Evolutionary conservation across 208 protist species (phyloP).

Genomic region (Leishmania tropica): DNA sequence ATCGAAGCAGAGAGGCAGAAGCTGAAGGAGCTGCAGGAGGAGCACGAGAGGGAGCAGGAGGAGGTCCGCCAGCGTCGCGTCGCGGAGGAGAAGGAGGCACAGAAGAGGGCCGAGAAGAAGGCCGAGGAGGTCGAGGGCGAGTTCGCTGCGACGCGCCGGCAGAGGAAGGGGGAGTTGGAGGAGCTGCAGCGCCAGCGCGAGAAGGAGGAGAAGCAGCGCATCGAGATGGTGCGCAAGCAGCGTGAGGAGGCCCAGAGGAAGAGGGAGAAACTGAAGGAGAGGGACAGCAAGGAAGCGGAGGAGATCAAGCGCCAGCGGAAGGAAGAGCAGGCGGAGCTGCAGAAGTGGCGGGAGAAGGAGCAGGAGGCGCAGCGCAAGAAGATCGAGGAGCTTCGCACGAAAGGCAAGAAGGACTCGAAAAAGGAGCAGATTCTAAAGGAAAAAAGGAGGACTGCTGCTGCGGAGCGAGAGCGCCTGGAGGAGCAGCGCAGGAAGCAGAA

Average conservation of each 20-base stretch:
- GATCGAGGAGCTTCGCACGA: slow-evolving; percentile 16
- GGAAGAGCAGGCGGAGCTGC: slow-evolving; percentile 29
- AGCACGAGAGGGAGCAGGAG: slow-evolving; percentile 39
- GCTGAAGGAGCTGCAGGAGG: slow-evolving; percentile 43
- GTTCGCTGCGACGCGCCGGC: slow-evolving; percentile 20
- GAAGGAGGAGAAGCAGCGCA: slow-evolving; percentile 38
- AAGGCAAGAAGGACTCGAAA: slow-evolving; percentile 24
- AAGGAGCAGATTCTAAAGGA: slow-evolving; percentile 38
- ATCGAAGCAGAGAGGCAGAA: slow-evolving; percentile 33
- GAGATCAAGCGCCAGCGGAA: slow-evolving; percentile 41
- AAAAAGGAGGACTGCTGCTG: slow-evolving; percentile 35
- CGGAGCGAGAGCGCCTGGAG: slow-evolving; percentile 43
- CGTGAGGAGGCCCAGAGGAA: slow-evolving; percentile 33
- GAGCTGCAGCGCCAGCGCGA: slow-evolving; percentile 20
- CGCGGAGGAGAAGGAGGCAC: slow-evolving; percentile 41
- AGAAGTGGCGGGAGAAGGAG: slow-evolving; percentile 40
- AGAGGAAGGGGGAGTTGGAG: slow-evolving; percentile 23
- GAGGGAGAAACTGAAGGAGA: slow-evolving; percentile 33
- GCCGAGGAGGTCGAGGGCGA: slow-evolving; percentile 25
- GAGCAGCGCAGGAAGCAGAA: slow-evolving; percentile 43
- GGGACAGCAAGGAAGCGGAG: slow-evolving; percentile 12
- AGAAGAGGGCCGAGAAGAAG: slow-evolving; percentile 28
- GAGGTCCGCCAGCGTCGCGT: slow-evolving; percentile 31
- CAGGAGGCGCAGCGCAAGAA: slow-evolving; percentile 25
- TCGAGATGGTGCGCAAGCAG: slow-evolving; percentile 30